Conservation (phyloP, 371 early-diverging fungal genomes). For the Smittium culicis region DNA sequence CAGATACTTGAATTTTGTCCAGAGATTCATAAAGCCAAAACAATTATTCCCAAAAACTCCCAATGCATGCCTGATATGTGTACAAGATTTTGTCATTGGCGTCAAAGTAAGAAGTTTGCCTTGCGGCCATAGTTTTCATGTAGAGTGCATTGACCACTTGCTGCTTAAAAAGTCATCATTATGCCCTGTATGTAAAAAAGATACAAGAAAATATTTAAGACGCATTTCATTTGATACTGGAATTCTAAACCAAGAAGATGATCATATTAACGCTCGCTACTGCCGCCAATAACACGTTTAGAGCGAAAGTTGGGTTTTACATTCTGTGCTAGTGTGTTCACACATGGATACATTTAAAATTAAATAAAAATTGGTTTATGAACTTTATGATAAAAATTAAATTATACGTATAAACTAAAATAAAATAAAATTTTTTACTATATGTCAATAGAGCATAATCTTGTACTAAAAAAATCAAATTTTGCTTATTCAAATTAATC, state of each 20-base stretch:
- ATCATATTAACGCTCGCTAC: too few relatives aligned
- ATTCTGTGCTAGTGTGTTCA: too few relatives aligned
- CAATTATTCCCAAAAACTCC: neutral
- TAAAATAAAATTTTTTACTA: too few relatives aligned
- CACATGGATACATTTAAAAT: too few relatives aligned
- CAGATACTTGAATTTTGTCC: neutral
- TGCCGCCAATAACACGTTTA: too few relatives aligned
- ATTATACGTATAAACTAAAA: too few relatives aligned
- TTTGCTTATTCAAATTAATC: too few relatives aligned
- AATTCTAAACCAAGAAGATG: neutral
- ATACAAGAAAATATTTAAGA: constrained; percentile 19
- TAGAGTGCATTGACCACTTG: constrained; percentile 34
- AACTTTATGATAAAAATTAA: too few relatives aligned
- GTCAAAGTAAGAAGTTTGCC: constrained; percentile 30
- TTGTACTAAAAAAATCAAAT: too few relatives aligned
- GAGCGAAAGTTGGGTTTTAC: too few relatives aligned
- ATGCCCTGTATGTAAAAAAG: constrained; percentile 33
- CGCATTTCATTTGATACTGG: neutral
- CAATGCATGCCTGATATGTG: constrained; percentile 24
- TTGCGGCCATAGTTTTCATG: constrained; percentile 34
- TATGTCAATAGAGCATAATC: too few relatives aligned
- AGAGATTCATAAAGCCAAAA: neutral
- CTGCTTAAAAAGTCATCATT: constrained; percentile 28
- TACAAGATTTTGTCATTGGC: constrained; percentile 31
- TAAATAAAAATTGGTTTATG: too few relatives aligned